Conservation (phyloP, 805 yeast species). For the Myxozyma kluyveri region DNA sequence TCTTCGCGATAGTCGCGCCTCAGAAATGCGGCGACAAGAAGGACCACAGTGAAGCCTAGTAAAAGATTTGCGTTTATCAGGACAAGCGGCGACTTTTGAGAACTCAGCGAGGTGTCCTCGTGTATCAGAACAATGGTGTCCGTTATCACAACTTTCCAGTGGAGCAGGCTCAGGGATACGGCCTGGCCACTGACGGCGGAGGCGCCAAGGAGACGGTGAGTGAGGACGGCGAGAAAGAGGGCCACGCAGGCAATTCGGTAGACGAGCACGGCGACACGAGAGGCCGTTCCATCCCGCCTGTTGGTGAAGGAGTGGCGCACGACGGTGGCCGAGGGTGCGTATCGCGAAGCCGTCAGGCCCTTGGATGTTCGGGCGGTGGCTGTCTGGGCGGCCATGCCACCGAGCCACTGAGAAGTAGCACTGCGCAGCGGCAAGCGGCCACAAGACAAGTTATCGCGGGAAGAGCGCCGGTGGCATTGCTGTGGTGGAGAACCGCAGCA, state of each 20-base stretch:
- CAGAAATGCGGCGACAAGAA: slow-evolving; percentile 2
- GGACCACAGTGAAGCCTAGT: background rate
- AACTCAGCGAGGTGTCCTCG: too few species aligned
- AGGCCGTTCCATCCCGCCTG: slow-evolving; percentile 1
- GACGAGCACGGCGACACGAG: background rate
- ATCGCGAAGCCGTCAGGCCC: slow-evolving; percentile 12
- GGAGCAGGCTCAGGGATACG: background rate
- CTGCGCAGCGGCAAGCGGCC: too few species aligned
- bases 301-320: slow-evolving; percentile 20
- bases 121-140: too few species aligned
- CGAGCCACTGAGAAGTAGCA: too few species aligned
- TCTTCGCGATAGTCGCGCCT: slow-evolving; percentile 29
- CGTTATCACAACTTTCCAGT: too few species aligned
- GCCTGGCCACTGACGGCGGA: background rate
- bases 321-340: slow-evolving; percentile 16
- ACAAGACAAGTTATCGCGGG: too few species aligned
- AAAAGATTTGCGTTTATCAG: background rate
- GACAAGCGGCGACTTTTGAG: background rate
- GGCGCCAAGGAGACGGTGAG: background rate
- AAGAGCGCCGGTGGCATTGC: too few species aligned
- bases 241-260: background rate
- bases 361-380: background rate
- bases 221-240: background rate
- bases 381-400: too few species aligned
- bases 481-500: too few species aligned